Evolutionary conservation across 148 eudicot species (phyloP).

Genomic region (Linanthus parryae): DNA sequence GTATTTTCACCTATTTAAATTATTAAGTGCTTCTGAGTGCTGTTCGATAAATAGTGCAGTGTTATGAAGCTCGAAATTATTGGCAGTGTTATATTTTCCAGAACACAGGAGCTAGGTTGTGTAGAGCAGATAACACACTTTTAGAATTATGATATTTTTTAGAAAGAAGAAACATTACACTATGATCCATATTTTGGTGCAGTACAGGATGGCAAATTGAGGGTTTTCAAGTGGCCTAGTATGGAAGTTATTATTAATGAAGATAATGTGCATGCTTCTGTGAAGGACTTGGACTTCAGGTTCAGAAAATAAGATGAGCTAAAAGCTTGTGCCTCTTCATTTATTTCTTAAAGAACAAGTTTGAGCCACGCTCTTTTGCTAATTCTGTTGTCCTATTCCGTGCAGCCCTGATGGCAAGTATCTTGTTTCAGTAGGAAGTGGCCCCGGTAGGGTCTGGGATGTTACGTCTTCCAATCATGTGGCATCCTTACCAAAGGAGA

Average conservation of each 20-base stretch:
- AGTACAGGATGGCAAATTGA: slow-evolving; percentile 97
- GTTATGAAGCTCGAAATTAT: no score
- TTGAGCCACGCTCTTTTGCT: slow-evolving; percentile 1
- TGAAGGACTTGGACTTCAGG: slow-evolving; percentile 93
- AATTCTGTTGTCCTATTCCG: slow-evolving; percentile 2
- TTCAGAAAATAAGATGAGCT: no score
- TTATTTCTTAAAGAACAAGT: no score
- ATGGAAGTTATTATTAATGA: slow-evolving; percentile 61
- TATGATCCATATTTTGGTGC: slow-evolving; percentile 41
- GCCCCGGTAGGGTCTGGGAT: slow-evolving; percentile 92
- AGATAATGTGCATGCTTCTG: slow-evolving; percentile 53
- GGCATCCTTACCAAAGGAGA: slow-evolving; percentile 61
- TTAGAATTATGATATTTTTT: no score
- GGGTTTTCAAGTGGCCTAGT: slow-evolving; percentile 93
- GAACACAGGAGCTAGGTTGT: no score
- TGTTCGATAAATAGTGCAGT: no score
- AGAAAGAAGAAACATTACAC: no score
- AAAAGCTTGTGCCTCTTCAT: not conserved
- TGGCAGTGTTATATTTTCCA: no score
- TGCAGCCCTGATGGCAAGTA: slow-evolving; percentile 86
- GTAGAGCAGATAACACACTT: no score
- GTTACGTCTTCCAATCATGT: slow-evolving; percentile 40
- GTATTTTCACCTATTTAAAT: no score
- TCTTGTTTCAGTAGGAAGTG: slow-evolving; percentile 80
- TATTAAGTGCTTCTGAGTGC: no score